Conservation (phyloP, 768 basidiomycete genomes). For the Porpolomopsis calyptriformis region DNA sequence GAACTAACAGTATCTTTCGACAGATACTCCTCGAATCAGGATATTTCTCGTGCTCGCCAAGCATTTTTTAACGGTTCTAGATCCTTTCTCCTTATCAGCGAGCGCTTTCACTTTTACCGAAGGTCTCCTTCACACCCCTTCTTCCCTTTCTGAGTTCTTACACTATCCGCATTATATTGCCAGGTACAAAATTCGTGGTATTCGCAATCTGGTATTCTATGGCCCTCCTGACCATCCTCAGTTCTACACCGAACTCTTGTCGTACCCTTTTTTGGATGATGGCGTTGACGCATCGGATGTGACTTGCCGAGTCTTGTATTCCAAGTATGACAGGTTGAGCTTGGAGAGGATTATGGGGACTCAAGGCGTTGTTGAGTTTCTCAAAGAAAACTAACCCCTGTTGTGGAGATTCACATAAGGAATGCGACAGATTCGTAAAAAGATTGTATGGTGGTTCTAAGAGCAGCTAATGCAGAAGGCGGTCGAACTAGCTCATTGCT, state of each 20-base stretch:
- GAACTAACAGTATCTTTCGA: slow-evolving; percentile 1
- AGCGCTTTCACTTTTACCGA: slow-evolving; percentile 98
- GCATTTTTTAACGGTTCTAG: slow-evolving; percentile 85
- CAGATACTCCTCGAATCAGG: slow-evolving; percentile 88
- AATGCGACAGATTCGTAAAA: no score
- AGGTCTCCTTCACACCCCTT: slow-evolving; percentile 32
- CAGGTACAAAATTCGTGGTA: slow-evolving; percentile 89
- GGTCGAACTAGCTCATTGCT: no score
- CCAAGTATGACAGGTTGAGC: slow-evolving; percentile 80
- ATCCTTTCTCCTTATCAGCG: slow-evolving; percentile 81
- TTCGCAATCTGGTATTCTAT: slow-evolving; percentile 77
- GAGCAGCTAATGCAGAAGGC: no score
- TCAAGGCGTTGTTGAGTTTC: slow-evolving; percentile 31
- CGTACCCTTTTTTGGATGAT: slow-evolving; percentile 20
- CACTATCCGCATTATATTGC: not conserved
- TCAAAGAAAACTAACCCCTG: slow-evolving; percentile 26
- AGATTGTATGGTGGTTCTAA: no score
- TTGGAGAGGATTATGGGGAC: slow-evolving; percentile 76
- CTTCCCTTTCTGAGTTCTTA: not conserved
- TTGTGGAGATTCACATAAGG: no score
- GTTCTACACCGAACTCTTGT: not conserved
- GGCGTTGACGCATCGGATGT: slow-evolving; percentile 83
- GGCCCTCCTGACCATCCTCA: not conserved
- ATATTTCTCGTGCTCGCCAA: slow-evolving; percentile 88
- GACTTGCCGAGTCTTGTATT: slow-evolving; percentile 71